Base-by-base conservation (phyloP, 169 alveolate species). In the Cryptosporidium andersoni region DNA sequence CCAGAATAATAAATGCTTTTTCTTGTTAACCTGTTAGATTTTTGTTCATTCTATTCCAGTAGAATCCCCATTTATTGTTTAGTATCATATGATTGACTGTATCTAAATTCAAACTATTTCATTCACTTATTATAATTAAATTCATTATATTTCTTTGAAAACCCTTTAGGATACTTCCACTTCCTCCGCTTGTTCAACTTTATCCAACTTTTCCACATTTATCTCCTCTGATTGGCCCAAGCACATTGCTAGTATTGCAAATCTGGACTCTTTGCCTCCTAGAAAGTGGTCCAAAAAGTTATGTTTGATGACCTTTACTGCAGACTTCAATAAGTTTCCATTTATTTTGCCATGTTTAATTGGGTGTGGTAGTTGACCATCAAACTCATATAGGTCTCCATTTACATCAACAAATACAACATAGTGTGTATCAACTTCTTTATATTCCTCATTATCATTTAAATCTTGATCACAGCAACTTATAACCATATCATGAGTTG, bases 291-390 rank as follows among this genome's bases (percentile, higher is more conserved):
- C n/a, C 12, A 53, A 52, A 25, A 67, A 67, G 3, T 67, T 36
- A 34, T 51, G 42, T 55, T 67, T 67, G 37, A 67, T 67, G 12
- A 52, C 39, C 34, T 67, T 25, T 9, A 53, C 4, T 9, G 82
- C 7, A 1, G 3, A 34, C 40, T 55, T 67, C n/a, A 67, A 51
- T 42, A 67, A 67, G 51, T 37, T 34, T 14, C 34, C 55, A 40
- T 52, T 67, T 67, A 8, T 52, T 8, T 3, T 39, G 51, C 82
- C 82, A 53, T 67, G 82, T 16, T 39, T 42, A 12, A 67, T 51
- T 67, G 82, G 82, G n/a, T 16, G 6, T 8, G 66, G 40, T 8
- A 67, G 82, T 9, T 66, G 51, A 9, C 82, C 82, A 52, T 67
- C 82, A 48, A 67, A 47, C 55, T 67, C 82, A 3, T 52, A 5